Evolutionary conservation across 306 rosid species (phyloP).

Genomic region (Begonia loranthoides): DNA sequence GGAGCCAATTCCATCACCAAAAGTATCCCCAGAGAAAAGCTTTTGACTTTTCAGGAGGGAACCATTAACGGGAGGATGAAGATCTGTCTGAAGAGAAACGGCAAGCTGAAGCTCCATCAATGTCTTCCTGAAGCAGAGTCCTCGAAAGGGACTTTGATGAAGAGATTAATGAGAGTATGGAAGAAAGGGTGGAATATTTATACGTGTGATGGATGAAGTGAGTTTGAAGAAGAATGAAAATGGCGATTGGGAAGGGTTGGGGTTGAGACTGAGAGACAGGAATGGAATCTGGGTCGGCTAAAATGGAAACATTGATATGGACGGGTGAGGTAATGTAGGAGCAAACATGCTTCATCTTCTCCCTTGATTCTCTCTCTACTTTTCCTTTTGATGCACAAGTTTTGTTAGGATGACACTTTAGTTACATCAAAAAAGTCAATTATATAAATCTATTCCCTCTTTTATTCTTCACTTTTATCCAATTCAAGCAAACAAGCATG

Average conservation of each 20-base stretch:
- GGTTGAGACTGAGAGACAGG: slow-evolving; percentile 39
- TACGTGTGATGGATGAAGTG: not conserved
- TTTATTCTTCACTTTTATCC: no score
- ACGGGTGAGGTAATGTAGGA: slow-evolving; percentile 33
- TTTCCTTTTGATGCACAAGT: no score
- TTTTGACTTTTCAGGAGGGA: slow-evolving; percentile 19
- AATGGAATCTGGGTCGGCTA: slow-evolving; percentile 73
- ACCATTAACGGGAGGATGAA: no score
- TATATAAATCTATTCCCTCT: no score
- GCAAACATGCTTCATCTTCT: slow-evolving; percentile 29
- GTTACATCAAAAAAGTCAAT: no score
- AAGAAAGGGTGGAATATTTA: slow-evolving; percentile 16
- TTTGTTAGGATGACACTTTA: no score
- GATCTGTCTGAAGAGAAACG: not conserved
- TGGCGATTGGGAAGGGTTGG: slow-evolving; percentile 12
- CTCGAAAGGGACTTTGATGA: no score
- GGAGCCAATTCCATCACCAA: slow-evolving; percentile 12
- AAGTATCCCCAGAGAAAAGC: slow-evolving; percentile 45
- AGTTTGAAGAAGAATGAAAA: slow-evolving; percentile 5
- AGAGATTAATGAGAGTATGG: no score
- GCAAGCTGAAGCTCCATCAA: slow-evolving; percentile 11
- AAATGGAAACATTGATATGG: slow-evolving; percentile 49
- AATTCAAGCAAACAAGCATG: no score
- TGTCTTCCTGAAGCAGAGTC: not conserved
- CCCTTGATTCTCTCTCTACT: slow-evolving; percentile 1